These are phyloP conservation scores for Alternaria consortialis DNA, from an alignment of 2,329 filamentous ascomycete genomes.

Conservation along the genomic window DNA sequence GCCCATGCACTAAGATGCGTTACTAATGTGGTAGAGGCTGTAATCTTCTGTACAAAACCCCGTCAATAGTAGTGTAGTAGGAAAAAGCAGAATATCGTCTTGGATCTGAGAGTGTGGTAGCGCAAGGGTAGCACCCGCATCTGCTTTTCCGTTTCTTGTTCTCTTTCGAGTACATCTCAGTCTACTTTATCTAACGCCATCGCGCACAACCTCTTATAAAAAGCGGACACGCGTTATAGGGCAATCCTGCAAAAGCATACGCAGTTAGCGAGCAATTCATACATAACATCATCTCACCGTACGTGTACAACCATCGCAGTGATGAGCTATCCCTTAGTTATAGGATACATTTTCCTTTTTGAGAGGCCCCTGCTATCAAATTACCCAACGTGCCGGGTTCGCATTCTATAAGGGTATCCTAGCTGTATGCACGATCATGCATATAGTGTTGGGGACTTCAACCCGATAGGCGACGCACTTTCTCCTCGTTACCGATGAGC, in stretches of 20 bases:
- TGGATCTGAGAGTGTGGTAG: not conserved
- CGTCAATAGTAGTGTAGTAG: not conserved
- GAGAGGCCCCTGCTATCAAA: not conserved
- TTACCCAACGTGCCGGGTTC: not conserved
- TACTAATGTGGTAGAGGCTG: too few relatives aligned
- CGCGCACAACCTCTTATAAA: not conserved
- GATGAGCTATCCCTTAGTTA: not conserved
- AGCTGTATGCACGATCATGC: conserved; percentile 2
- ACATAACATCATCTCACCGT: too few relatives aligned
- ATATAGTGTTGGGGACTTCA: not conserved
- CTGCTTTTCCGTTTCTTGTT: not conserved
- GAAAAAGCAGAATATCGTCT: not conserved
- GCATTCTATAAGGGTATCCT: not conserved
- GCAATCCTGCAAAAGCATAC: too few relatives aligned
- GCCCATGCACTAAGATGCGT: not conserved
- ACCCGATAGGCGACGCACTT: conserved; percentile 2
- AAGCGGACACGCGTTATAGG: not conserved
- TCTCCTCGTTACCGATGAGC: not conserved
- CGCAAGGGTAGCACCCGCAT: not conserved
- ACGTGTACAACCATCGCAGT: not conserved
- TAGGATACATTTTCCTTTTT: not conserved
- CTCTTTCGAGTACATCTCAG: not conserved
- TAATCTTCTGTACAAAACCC: too few relatives aligned
- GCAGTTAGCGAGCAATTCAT: not conserved
- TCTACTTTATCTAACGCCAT: not conserved